Evolutionary conservation across 495 filamentous ascomycete species (phyloP), one percentile per base, ranked within the genome.

Genomic region (Talaromyces wortmannii): DNA sequence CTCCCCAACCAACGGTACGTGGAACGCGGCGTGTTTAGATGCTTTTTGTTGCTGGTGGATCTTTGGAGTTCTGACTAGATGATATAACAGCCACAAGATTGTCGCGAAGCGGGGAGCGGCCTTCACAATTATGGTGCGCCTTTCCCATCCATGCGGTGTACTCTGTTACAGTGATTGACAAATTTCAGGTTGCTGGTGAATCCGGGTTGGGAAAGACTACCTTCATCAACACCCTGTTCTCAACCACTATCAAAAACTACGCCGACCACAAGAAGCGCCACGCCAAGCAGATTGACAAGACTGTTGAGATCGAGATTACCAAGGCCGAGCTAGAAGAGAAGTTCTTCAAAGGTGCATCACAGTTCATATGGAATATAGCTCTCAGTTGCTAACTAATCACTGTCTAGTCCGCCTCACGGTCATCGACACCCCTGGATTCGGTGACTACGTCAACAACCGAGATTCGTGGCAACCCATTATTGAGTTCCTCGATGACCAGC

Each of bases 381-480:
- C 5, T 31, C 36, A 12, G 8, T 16, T 15, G 7, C 46, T 43
- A 52, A 53, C 49, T 53, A 67, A 57, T 56, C 48, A 43, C 48
- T 44, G 59, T 62, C 52, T 71, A 97, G 94, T 98, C 65, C 92
- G 94, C 67, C 78, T 98, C 57, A 98, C 94, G 49, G 94, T 98
- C 58, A 98, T 98, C 67, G 94, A 98, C 71, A 98, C 94, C 59
- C 94, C 94, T 54, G 94, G 94, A 58, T 98, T 98, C 65, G 94
- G 94, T 71, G 94, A 98, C 81, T 98, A 97, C 69, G 94, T 98
- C 70, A 98, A 98, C 87, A 98, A 98, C 82, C 87, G 92, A 59
- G 94, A 98, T 74, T 96, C 92, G 44, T 98, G 94, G 94, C 92
- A 96, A 81, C 94, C 94, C 59, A 97, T 98, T 68, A 97, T 98